Evolutionary conservation across 352 stramenopile species (phyloP).

Genomic region (Globisporangium takayamanum): DNA sequence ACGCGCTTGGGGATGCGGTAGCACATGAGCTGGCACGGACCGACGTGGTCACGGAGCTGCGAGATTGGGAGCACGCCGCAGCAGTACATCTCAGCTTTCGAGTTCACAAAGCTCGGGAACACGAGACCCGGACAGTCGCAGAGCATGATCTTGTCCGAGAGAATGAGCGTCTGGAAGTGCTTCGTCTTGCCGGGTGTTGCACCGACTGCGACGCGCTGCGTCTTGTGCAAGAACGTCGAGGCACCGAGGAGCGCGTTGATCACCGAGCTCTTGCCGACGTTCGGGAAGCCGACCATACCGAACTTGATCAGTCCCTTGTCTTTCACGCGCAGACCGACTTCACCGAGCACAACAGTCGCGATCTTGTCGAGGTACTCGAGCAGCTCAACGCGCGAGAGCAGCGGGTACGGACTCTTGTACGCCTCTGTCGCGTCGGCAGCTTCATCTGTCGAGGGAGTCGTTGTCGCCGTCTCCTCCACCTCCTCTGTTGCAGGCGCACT

Average conservation of each 20-base stretch:
- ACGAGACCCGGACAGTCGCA: constrained; percentile 99
- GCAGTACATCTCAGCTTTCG: constrained; percentile 98
- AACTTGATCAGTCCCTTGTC: constrained; percentile 87
- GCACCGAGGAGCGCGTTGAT: constrained; percentile 98
- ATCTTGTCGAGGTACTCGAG: constrained; percentile 62
- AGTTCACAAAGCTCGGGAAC: constrained; percentile 99
- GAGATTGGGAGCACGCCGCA: constrained; percentile 98
- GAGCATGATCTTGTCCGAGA: constrained; percentile 97
- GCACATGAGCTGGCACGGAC: constrained; percentile 93
- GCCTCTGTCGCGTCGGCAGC: not conserved
- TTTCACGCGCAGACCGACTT: constrained; percentile 64
- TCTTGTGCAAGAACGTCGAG: constrained; percentile 93
- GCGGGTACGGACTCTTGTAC: constrained; percentile 36
- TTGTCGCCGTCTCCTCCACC: constrained; percentile 7
- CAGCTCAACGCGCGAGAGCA: constrained; percentile 71
- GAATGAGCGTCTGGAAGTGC: constrained; percentile 99
- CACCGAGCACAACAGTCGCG: constrained; percentile 42
- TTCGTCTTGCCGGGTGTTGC: constrained; percentile 99
- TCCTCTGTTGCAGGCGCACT: constrained; percentile 4
- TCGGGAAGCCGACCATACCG: constrained; percentile 99
- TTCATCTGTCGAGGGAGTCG: not conserved
- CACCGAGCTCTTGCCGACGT: constrained; percentile 99
- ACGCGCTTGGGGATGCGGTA: constrained; percentile 93
- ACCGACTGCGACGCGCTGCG: constrained; percentile 95
- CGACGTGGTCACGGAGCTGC: constrained; percentile 95